Evolutionary conservation across 2,329 filamentous ascomycete genomes (phyloP), one percentile per base, ranked within the genome.

Genomic region (Thermoascus crustaceus): DNA sequence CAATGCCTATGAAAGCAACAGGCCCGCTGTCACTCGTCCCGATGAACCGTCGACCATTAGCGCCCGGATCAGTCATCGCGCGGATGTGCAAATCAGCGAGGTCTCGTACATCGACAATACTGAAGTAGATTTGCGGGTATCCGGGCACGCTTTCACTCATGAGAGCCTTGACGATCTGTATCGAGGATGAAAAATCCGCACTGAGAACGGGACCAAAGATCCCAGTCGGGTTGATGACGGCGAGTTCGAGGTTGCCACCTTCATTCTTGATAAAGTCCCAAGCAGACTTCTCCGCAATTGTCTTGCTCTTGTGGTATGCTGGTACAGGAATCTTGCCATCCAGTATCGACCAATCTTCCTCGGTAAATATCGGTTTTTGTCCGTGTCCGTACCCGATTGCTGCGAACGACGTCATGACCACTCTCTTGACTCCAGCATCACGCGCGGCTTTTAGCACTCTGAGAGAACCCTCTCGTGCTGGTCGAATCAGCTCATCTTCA

Each of bases 231-330:
- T 52, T 50, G 27, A 60, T 44, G 4, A 47, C 45, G 2, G 48
- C 39, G 3, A 60, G 41, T 29, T 59, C 54, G 26, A 59, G 43
- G 1, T 27, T 23, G 2, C 30, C 41, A 10, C 49, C 53, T 43
- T 54, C 50, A 7, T 45, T 43, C 11, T 46, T 35, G n/a, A 57
- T 47, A 30, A 46, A 61, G 6, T 58, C 52, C 57, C 56, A 60
- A 3, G 57, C 57, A 1, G 55, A 48, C 5, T 32, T 37, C 41
- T 60, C 57, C 1, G 57, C 57, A 13, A 61, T 30, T 1, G 50
- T 58, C 43, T 61, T 60, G 34, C 48, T 54, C 34, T 58, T 58
- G 4, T 32, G 40, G 32, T 61, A 60, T 1, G 56, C 40, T 1
- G 34, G 31, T 2, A 54, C 40, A 2, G 31, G 5, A 6, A 24